Conservation (phyloP, 2,329 filamentous ascomycete species). For the Albophoma yamanashiensis region DNA sequence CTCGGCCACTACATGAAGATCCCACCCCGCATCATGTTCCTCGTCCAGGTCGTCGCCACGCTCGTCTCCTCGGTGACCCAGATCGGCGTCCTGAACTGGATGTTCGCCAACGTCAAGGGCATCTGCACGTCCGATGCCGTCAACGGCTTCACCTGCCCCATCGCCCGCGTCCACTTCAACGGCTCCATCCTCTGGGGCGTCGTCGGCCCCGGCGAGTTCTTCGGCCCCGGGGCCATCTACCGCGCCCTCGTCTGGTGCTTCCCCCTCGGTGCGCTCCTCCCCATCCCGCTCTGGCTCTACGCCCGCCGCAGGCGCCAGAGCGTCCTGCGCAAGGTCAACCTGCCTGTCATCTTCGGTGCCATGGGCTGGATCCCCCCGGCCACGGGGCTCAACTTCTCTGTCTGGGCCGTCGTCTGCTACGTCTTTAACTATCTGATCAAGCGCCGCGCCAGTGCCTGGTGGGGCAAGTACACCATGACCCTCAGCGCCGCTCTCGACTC, state of each 20-base stretch:
- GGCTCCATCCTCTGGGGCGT: slow-evolving; percentile 85
- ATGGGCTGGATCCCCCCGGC: slow-evolving; percentile 82
- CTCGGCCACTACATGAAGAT: slow-evolving; percentile 86
- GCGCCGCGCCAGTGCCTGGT: slow-evolving; percentile 62
- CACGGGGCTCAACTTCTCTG: slow-evolving; percentile 76
- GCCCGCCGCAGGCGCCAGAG: slow-evolving; percentile 47
- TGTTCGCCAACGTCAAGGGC: slow-evolving; percentile 66
- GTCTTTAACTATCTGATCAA: slow-evolving; percentile 72
- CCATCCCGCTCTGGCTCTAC: slow-evolving; percentile 65
- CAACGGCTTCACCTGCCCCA: slow-evolving; percentile 80
- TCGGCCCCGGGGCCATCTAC: slow-evolving; percentile 66
- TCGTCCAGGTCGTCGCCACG: slow-evolving; percentile 68
- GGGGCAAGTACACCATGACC: slow-evolving; percentile 88
- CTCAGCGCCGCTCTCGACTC: slow-evolving; percentile 75
- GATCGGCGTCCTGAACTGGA: slow-evolving; percentile 81
- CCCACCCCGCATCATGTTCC: slow-evolving; percentile 66
- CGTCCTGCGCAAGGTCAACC: slow-evolving; percentile 65
- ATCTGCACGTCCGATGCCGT: slow-evolving; percentile 73
- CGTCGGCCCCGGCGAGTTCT: slow-evolving; percentile 73
- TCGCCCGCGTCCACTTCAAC: slow-evolving; percentile 83
- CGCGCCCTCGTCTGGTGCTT: slow-evolving; percentile 73
- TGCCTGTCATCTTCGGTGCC: slow-evolving; percentile 74
- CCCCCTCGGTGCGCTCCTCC: slow-evolving; percentile 62
- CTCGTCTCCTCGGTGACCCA: slow-evolving; percentile 70
- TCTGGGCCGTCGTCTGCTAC: slow-evolving; percentile 79